A percentile compares a stretch with the other conserved stretches of the same genome.
phyloP scores from a whole-genome alignment of 108 stramenopile genomes.

The Skeletonema tropicum region DNA sequence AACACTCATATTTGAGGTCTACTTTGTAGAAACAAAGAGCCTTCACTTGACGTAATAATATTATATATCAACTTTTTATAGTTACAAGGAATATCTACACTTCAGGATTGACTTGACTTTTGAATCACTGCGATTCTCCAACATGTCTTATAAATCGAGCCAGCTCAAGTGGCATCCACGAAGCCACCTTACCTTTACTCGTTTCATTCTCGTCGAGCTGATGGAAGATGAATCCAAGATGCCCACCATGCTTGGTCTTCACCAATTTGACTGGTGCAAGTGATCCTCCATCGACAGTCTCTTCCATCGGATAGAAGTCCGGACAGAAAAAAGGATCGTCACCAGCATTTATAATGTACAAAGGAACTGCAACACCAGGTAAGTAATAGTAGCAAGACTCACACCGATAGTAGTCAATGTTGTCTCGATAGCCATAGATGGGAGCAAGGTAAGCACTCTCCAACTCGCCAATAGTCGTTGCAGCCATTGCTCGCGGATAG shows the following conservation, averaged over 20 bases:
- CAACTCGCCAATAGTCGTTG: conserved; percentile 73
- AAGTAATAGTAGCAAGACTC: conserved; percentile 56
- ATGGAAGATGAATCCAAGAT: conserved; percentile 64
- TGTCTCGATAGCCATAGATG: conserved; percentile 72
- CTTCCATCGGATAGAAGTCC: conserved; percentile 49
- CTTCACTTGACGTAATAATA: neutral
- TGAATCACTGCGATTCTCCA: neutral
- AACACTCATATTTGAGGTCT: conserved; percentile 64
- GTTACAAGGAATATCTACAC: neutral
- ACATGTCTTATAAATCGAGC: conserved; percentile 63
- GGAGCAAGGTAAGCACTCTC: conserved; percentile 74
- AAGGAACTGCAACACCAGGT: conserved; percentile 65
- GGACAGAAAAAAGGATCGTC: conserved; percentile 85
- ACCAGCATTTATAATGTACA: conserved; percentile 66
- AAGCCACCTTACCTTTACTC: conserved; percentile 28
- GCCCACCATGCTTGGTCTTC: conserved; percentile 68
- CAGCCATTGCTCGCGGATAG: conserved; percentile 45
- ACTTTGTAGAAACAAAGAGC: neutral
- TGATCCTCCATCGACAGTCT: conserved; percentile 44
- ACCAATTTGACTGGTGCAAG: conserved; percentile 57
- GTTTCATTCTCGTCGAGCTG: conserved; percentile 24
- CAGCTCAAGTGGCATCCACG: conserved; percentile 54
- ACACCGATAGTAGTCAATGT: conserved; percentile 79
- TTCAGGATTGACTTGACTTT: neutral
- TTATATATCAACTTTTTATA: neutral